phyloP scores from a whole-genome alignment of 148 eudicot species.

The Bassia scoparia region DNA sequence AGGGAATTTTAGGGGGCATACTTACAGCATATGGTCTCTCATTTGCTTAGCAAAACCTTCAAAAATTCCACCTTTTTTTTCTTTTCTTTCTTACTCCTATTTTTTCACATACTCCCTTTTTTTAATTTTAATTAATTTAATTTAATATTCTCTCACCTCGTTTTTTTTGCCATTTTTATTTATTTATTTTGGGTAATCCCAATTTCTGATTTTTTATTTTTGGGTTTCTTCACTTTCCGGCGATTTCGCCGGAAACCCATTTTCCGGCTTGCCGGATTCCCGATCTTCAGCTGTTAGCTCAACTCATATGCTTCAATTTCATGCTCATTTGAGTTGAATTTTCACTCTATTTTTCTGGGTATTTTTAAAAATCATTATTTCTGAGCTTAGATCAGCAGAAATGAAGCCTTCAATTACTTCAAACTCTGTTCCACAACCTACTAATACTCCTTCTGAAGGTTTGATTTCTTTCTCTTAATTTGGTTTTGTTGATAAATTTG shows the following conservation, averaged over 20 bases:
- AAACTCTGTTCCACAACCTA: slow-evolving; percentile 38
- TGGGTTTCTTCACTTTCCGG: slow-evolving; percentile 29
- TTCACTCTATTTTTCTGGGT: neutral
- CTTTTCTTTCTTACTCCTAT: neutral
- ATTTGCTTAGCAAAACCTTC: slow-evolving; percentile 30
- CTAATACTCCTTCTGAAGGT: slow-evolving; percentile 57
- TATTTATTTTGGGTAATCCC: neutral
- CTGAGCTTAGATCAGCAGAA: slow-evolving; percentile 19
- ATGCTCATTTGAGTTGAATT: no score
- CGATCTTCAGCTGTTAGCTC: slow-evolving; percentile 7
- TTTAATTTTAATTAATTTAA: no score
- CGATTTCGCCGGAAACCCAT: slow-evolving; percentile 32
- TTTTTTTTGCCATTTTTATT: slow-evolving; percentile 9
- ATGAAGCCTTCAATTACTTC: slow-evolving; percentile 49
- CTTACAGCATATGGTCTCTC: slow-evolving; percentile 56
- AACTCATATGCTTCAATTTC: neutral
- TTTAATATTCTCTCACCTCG: no score
- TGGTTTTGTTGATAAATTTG: no score
- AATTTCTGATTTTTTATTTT: neutral
- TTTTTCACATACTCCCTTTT: neutral
- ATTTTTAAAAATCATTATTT: neutral
- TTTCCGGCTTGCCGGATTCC: slow-evolving; percentile 19
- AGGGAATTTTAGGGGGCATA: slow-evolving; percentile 52
- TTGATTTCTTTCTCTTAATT: neutral
- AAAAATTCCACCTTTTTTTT: slow-evolving; percentile 15